These are phyloP conservation scores for Oryza longistaminata DNA, from an alignment of 176 grass and related monocot genomes.

Conservation along the genomic window DNA sequence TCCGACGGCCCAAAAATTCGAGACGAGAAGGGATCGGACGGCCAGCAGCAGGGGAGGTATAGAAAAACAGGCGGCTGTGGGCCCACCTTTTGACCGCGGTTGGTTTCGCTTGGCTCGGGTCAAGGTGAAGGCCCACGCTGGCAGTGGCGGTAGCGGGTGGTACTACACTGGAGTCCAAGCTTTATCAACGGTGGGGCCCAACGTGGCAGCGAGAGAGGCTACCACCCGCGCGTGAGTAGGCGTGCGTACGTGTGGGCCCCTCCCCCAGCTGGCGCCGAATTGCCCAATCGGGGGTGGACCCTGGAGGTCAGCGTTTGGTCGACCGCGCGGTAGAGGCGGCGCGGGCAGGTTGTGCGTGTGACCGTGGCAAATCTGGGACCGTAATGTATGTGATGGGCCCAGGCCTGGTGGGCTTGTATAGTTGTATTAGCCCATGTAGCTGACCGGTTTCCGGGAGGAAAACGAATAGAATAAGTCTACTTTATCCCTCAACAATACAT, in stretches of 20 bases:
- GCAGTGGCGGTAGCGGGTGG: neutral
- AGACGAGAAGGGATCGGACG: neutral
- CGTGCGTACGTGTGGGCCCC: neutral
- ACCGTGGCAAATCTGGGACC: neutral
- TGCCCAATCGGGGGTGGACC: neutral
- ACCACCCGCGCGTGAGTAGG: neutral
- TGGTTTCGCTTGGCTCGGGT: neutral
- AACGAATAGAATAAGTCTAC: too few relatives aligned
- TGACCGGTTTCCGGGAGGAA: neutral
- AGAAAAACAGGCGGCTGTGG: neutral
- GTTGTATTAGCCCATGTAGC: neutral
- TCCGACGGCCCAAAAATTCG: neutral
- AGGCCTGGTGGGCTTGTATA: neutral
- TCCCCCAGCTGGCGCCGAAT: neutral
- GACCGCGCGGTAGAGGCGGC: neutral
- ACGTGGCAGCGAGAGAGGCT: neutral
- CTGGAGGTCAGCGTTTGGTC: neutral
- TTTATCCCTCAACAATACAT: too few relatives aligned
- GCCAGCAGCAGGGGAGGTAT: too few relatives aligned
- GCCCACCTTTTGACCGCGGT: neutral
- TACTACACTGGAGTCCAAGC: neutral
- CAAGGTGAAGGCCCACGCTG: neutral
- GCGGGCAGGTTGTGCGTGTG: neutral
- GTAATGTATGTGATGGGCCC: neutral
- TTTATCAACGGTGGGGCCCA: neutral